Evolutionary conservation across 2,329 filamentous ascomycete genomes (phyloP), one percentile per base, ranked within the genome.

Genomic region (Epichloe gansuensis): DNA sequence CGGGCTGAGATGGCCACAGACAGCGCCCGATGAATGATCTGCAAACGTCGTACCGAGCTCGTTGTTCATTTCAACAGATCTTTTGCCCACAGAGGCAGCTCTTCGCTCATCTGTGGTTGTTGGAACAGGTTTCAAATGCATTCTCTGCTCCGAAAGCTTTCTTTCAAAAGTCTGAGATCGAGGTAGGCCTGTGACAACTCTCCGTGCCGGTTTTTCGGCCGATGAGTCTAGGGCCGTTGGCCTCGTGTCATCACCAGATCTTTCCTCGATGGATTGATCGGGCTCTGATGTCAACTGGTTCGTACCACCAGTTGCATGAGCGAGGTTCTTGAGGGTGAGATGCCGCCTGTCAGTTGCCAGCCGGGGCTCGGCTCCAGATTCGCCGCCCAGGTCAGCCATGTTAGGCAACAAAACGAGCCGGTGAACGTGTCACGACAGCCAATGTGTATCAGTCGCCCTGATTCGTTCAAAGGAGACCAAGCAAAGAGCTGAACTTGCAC

Each of bases 81-180:
- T 48, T n/a, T 78, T 70, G 61, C 83, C 85, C 46, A 80, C 75
- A 8, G 86, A 91, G 13, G 82, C 74, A 11, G 88, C 82, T 62
- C 89, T 80, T 59, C 86, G 80, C 67, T 90, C 86, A 41, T 78
- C 77, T 28, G 75, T 69, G 35, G 81, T 78, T 5, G 80, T 77
- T 47, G 83, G 73, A 43, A 82, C 75, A 45, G 86, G 82, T 54
- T 85, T 75, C 51, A 95, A 74, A 61, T 82, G 84, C 60, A 86
- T 81, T 59, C 89, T 79, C 57, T 80, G 78, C 68, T 95, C 91
- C 31, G 88, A 91, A 64, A 86, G 80, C 66, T 91, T 88, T 61
- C 90, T 81, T 67, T 83, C 86, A 69, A 94, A 90, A 0, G 88
- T 94, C 60, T 85, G 81, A 4, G 83, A 75, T 48, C 88, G 80